A percentile compares a stretch with the other conserved stretches of the same genome.
These are phyloP conservation scores for Elongisporangium undulatum DNA, from an alignment of 352 stramenopile genomes.

Conservation along the genomic window DNA sequence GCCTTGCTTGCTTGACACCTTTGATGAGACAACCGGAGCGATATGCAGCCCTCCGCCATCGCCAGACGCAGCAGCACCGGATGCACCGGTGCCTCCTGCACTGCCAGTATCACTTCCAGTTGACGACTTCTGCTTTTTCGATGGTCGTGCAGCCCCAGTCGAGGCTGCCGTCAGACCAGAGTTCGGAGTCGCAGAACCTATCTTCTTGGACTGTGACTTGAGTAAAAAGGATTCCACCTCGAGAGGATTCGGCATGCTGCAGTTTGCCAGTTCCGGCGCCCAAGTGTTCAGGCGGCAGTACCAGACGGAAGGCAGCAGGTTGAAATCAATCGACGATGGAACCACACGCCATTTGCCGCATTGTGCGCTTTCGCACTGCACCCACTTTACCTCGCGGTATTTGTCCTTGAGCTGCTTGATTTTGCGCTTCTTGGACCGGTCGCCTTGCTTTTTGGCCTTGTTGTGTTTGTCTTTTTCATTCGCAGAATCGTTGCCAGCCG, in stretches of 20 bases:
- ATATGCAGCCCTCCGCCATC: conserved; percentile 8
- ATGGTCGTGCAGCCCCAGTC: conserved; percentile 16
- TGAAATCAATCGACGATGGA: conserved; percentile 86
- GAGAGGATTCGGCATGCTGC: conserved; percentile 55
- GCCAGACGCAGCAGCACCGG: conserved; percentile 3
- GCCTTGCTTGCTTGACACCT: conserved; percentile 15
- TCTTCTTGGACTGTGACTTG: conserved; percentile 60
- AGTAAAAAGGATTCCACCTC: conserved; percentile 68
- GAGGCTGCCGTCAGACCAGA: neutral
- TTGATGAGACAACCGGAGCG: conserved; percentile 9
- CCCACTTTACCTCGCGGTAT: conserved; percentile 89
- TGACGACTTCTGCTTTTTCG: conserved; percentile 45
- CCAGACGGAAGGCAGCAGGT: conserved; percentile 88
- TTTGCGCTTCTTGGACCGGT: conserved; percentile 74
- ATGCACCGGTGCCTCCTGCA: neutral
- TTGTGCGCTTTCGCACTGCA: conserved; percentile 92
- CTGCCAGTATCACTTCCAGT: conserved; percentile 6
- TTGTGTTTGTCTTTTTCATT: conserved; percentile 15
- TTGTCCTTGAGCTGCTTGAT: conserved; percentile 78
- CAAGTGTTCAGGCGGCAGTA: conserved; percentile 82
- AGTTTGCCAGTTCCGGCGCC: conserved; percentile 66
- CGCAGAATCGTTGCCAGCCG: neutral
- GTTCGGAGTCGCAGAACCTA: conserved; percentile 9
- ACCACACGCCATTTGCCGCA: conserved; percentile 96
- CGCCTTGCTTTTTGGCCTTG: conserved; percentile 35